Evolutionary conservation across 495 filamentous ascomycete genomes (phyloP), one percentile per base, ranked within the genome.

Genomic region (Parachaetomium inaequale): DNA sequence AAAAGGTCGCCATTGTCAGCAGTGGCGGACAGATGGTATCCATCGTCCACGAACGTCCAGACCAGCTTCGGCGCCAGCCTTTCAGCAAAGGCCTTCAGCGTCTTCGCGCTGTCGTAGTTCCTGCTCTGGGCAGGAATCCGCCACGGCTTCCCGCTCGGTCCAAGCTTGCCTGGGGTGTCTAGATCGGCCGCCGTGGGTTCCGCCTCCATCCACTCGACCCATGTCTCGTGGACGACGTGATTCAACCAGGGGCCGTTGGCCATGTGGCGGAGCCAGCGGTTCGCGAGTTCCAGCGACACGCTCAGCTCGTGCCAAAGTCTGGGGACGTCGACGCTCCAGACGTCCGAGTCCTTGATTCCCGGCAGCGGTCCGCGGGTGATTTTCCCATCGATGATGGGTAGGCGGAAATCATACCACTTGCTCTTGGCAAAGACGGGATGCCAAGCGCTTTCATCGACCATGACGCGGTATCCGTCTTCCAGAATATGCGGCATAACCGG

Each of bases 261-360:
- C 58, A 61, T 61, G 36, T 45, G 10, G 25, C 51, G 26, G 19
- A 62, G 23, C 59, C 50, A 55, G 7, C 61, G 40, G 19, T 63
- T 49, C 10, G 54, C 45, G 2, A 63, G 53, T 43, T 63, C 61
- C 8, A 58, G 1, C 0, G 23, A 17, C 19, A 51, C 40, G 4
- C 61, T 11, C 17, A 63, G 7, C 34, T 58, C 53, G 8, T 51
- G 2, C 61, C 61, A 63, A 0, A 63, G 15, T 15, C 2, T 5
- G 1, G 19, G n/a, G 19, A 49, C 28, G n/a, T 63, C 61, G 8
- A 63, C 61, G 45, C 53, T 63, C 61, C 61, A 63, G 11, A 50
- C 42, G 6, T 57, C 61, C 2, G 15, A 29, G 2, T 11, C 8
- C 1, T n/a, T 5, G 7, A 58, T 26, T 17, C 15, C 47, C 8